phyloP scores from a whole-genome alignment of 177 flowering plant species.

The Telopea speciosissima region DNA sequence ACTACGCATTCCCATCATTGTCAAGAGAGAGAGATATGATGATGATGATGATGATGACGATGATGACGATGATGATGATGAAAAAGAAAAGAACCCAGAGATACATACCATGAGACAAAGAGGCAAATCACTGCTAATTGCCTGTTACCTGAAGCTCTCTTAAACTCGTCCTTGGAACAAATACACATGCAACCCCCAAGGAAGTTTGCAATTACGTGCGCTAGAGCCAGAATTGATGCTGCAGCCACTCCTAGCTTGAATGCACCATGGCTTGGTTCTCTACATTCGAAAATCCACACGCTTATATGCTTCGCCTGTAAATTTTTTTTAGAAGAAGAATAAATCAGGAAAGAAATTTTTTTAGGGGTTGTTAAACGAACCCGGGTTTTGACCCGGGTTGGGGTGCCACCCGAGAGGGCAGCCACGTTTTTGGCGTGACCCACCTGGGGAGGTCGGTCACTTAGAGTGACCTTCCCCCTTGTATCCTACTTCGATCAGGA shows the following conservation, averaged over 20 bases:
- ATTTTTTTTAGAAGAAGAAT: not conserved
- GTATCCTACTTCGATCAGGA: too few species aligned
- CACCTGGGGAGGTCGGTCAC: too few species aligned
- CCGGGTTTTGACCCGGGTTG: too few species aligned
- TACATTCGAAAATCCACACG: conserved; percentile 72
- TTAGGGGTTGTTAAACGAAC: too few species aligned
- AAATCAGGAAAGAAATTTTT: not conserved
- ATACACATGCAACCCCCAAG: conserved; percentile 59
- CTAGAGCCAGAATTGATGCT: conserved; percentile 41
- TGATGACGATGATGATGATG: too few species aligned
- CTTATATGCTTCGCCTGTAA: conserved; percentile 56
- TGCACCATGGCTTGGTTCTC: conserved; percentile 65
- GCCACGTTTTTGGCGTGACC: too few species aligned
- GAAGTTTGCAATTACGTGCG: conserved; percentile 64
- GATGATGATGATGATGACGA: too few species aligned
- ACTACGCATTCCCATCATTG: too few species aligned
- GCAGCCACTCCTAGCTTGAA: conserved; percentile 66
- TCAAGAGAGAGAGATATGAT: too few species aligned
- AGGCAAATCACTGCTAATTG: conserved; percentile 56
- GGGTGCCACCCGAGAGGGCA: too few species aligned
- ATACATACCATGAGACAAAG: conserved; percentile 50
- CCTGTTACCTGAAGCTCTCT: conserved; percentile 48
- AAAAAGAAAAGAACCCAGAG: too few species aligned
- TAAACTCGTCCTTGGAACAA: conserved; percentile 49
- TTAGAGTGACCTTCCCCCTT: too few species aligned